These are phyloP conservation scores for Termitomyces sp. DNA, from an alignment of 768 basidiomycete species.

Conservation along the genomic window DNA sequence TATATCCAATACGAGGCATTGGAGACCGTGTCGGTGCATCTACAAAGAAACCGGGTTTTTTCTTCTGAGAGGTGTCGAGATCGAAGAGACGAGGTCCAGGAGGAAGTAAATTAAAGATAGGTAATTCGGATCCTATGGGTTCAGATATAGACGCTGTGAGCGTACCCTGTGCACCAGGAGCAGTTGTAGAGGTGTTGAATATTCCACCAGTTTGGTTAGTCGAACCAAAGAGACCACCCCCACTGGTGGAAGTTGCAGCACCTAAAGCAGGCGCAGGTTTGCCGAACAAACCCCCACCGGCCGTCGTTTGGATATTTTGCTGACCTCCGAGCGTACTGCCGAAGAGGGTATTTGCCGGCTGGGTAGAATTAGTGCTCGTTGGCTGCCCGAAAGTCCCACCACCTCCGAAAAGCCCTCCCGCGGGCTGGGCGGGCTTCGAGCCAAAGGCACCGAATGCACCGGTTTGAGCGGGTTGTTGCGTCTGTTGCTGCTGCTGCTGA, in stretches of 20 bases:
- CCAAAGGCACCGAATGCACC: constrained; percentile 35
- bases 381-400: constrained; percentile 31
- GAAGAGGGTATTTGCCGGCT: constrained; percentile 37
- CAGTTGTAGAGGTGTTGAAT: constrained; percentile 35
- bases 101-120: constrained; percentile 72
- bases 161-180: constrained; percentile 47
- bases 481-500: constrained; percentile 20
- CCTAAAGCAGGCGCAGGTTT: constrained; percentile 43
- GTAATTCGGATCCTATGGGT: constrained; percentile 67
- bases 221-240: constrained; percentile 34
- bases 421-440: constrained; percentile 34
- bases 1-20: constrained; percentile 63
- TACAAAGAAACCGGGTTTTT: constrained; percentile 73
- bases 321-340: constrained; percentile 48
- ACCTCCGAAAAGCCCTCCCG: constrained; percentile 30
- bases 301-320: constrained; percentile 29
- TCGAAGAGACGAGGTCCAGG: constrained; percentile 60
- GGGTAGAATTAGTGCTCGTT: constrained; percentile 15
- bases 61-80: constrained; percentile 61
- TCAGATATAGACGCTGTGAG: constrained; percentile 87
- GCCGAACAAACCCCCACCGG: constrained; percentile 47
- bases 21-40: constrained; percentile 72
- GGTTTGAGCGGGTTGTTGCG: constrained; percentile 30
- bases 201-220: constrained; percentile 26
- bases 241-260: constrained; percentile 33